Conservation (phyloP, 257 asterid genomes). For the Solanum appendiculatum region DNA sequence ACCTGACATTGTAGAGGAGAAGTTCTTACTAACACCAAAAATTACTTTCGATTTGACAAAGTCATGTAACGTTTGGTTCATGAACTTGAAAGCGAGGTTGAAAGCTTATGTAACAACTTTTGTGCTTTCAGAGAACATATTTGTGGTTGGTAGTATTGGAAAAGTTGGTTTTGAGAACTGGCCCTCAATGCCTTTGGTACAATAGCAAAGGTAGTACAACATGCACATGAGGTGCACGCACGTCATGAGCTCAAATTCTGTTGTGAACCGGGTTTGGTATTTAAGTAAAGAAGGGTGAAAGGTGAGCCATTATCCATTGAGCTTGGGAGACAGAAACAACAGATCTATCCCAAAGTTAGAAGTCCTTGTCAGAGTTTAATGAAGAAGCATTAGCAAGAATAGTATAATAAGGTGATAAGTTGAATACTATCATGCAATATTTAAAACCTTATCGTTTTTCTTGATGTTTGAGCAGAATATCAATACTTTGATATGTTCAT, state of each 20-base stretch:
- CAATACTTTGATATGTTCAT: conserved; percentile 60
- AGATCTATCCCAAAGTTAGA: too few species aligned
- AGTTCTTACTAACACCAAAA: not conserved
- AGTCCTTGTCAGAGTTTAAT: too few species aligned
- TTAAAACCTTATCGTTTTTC: not conserved
- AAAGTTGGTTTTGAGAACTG: not conserved
- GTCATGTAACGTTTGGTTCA: not conserved
- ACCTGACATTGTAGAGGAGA: not conserved
- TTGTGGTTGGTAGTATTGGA: not conserved
- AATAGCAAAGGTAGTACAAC: not conserved
- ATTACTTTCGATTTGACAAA: not conserved
- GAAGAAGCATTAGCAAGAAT: not conserved
- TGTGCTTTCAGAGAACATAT: not conserved
- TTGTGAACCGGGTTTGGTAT: not conserved
- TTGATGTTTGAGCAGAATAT: conserved; percentile 44
- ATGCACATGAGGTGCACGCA: not conserved
- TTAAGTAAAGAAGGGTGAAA: not conserved
- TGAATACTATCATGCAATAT: not conserved
- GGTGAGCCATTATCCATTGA: not conserved
- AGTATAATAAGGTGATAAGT: not conserved
- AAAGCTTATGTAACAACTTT: not conserved
- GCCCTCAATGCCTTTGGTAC: not conserved
- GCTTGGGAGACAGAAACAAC: not conserved
- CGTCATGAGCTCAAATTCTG: not conserved
- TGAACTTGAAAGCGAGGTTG: not conserved